A percentile compares a stretch with the other conserved stretches of the same genome.
These are phyloP conservation scores for Daldinia childiae DNA, from an alignment of 495 filamentous ascomycete genomes.

Conservation along the genomic window DNA sequence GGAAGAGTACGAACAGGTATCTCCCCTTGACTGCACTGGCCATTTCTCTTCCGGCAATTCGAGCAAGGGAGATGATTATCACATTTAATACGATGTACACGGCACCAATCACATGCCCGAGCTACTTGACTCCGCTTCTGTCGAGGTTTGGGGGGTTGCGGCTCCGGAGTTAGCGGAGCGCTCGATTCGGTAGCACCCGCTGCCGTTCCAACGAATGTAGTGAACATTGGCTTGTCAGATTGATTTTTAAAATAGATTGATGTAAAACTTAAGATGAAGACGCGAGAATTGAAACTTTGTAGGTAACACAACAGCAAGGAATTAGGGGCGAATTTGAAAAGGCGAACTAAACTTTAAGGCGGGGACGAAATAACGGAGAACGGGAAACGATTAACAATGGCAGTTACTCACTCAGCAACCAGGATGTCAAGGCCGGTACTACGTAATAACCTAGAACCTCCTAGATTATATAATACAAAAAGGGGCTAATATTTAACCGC, in stretches of 20 bases:
- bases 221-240: constrained; percentile 21
- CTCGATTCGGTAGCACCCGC: constrained; percentile 23
- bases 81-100: constrained; percentile 59
- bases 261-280: not conserved
- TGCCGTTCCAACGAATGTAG: constrained; percentile 28
- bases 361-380: not conserved
- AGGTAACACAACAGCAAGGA: not conserved
- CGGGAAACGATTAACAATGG: too few relatives aligned
- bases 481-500: constrained; percentile 4
- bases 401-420: not conserved
- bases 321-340: not conserved
- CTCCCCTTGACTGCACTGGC: constrained; percentile 50
- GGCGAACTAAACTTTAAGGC: not conserved
- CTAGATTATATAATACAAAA: not conserved
- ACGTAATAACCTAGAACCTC: not conserved
- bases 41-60: constrained; percentile 55
- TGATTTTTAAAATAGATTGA: not conserved
- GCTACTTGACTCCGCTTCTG: constrained; percentile 38
- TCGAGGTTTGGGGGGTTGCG: constrained; percentile 29
- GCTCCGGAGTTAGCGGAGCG: constrained; percentile 27
- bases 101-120: constrained; percentile 57
- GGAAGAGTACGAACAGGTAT: constrained; percentile 50
- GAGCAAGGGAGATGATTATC: constrained; percentile 56
- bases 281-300: not conserved
- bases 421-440: not conserved